Base-by-base conservation (phyloP, 768 basidiomycete genomes). In the Rhizopogon vulgaris region DNA sequence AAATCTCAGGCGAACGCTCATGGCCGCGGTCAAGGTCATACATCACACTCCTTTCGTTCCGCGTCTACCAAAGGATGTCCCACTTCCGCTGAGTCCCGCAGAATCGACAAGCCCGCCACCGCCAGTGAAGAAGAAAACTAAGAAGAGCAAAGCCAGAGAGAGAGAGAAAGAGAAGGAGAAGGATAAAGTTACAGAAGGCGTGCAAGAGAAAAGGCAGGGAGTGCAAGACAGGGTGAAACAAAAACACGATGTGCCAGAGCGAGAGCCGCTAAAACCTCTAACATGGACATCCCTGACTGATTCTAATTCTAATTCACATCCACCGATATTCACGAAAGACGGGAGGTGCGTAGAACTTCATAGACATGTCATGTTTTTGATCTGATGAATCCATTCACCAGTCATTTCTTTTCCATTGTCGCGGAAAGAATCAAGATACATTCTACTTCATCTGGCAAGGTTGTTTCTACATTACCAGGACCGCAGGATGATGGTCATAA, bases 371-470 rank as follows among this genome's bases (percentile, higher is more conserved):
- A 17, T 30, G 14, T 46, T 8, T 51, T 32, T 52, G 43, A 49
- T 61, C 41, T 58, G 15, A 46, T 46, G 14, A 22, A 15, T 52
- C 42, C 54, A 6, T 32, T 49, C 42, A 48, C 18, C 51, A 90
- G 95, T 63, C 90, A 95, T 71, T 94, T 92, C 76, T 93, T 97
- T 69, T 82, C 89, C 41, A 79, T 93, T 40, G 79, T 84, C 11
- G 87, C 88, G n/a, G 74, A 84, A 7, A 79, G 84, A 4, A 81
- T 97, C 54, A 87, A 91, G 68, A 88, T 97, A 54, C 80, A 92
- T 66, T 89, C 92, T n/a, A 79, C 80, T 25, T 62, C 78, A 24
- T 87, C 87, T 22, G 86, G 90, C 12, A 76, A 87, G 60, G 77
- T 93, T 45, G 82, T 94, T 40, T 90, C 92, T 27, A 91, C 89